Evolutionary conservation across 2,329 filamentous ascomycete species (phyloP), one percentile per base, ranked within the genome.

Genomic region (Talaromyces amestolkiae): DNA sequence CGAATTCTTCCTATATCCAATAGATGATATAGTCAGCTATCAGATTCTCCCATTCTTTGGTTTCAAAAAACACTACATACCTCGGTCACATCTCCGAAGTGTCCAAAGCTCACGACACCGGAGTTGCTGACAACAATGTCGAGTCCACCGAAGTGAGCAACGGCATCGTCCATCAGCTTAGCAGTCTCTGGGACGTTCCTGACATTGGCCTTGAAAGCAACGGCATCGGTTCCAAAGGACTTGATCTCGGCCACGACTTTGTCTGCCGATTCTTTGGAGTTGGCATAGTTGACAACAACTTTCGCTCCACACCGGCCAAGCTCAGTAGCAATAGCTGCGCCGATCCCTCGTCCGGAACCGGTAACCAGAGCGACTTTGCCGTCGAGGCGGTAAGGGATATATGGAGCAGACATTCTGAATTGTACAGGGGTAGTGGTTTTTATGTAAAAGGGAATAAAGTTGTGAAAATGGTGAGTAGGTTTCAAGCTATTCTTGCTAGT

Each of bases 61-160:
- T 24, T 13, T 8, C 43, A 15, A 11, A 15, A 24, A 47, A 10
- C 3, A 47, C n/a, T n/a, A n/a, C 45, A 24, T 47, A 47, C 45
- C 19, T 88, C 86, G 3, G 86, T 84, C 59, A 90, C 87, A 71
- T 90, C 87, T 79, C 89, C 86, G 67, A 88, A 84, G 77, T 88
- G 86, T 68, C 88, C 87, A 82, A 89, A 90, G 56, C 82, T 85
- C 73, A 90, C 88, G 63, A 89, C 87, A 60, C 88, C 84, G 22
- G 77, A 70, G 65, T 74, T 74, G n/a, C 69, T 69, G 64, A 71
- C 67, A 22, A 71, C 71, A 61, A 72, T 72, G 65, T 73, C 71
- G 33, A 73, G 68, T 47, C 67, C 66, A 58, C 71, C 71, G 63
- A 72, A 73, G 59, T 69, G 66, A 63, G 69, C 67, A 24, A 72